A percentile compares a stretch with the other conserved stretches of the same genome.
Conservation (phyloP, 2,329 filamentous ascomycete species). For the Fusarium mangiferae region DNA sequence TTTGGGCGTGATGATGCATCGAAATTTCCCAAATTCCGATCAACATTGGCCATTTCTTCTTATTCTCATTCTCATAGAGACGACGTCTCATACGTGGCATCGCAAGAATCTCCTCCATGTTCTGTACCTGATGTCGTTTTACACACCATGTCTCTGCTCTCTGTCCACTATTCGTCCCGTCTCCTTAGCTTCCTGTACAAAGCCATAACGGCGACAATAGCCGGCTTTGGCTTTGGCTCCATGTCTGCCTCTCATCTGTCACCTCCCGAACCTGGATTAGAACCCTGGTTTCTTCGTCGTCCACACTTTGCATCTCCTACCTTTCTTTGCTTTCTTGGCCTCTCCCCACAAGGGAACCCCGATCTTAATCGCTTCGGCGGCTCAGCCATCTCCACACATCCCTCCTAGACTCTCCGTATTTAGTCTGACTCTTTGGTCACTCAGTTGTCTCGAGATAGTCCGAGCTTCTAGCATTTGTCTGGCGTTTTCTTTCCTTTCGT, state of each 20-base stretch:
- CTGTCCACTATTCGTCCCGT: slow-evolving; percentile 34
- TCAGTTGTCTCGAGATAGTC: slow-evolving; percentile 25
- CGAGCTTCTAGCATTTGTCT: slow-evolving; percentile 14
- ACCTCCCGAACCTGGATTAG: slow-evolving; percentile 26
- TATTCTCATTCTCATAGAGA: slow-evolving; percentile 1
- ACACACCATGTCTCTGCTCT: slow-evolving; percentile 44
- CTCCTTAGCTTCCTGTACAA: slow-evolving; percentile 7
- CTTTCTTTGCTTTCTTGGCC: slow-evolving; percentile 11
- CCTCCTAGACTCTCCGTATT: background rate
- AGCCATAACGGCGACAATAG: slow-evolving; percentile 3
- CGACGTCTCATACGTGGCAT: slow-evolving; percentile 20
- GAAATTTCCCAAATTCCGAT: background rate
- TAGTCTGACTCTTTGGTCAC: slow-evolving; percentile 10
- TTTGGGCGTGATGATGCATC: background rate
- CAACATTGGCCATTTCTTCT: background rate
- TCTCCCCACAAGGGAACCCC: slow-evolving; percentile 31
- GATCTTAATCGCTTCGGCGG: slow-evolving; percentile 28
- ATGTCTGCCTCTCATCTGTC: slow-evolving; percentile 14
- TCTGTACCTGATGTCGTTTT: slow-evolving; percentile 42
- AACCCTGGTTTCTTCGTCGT: slow-evolving; percentile 34
- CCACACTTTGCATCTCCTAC: slow-evolving; percentile 26
- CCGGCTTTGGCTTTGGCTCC: slow-evolving; percentile 1
- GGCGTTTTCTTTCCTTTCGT: background rate
- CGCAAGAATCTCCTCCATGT: slow-evolving; percentile 16
- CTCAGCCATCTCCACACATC: slow-evolving; percentile 33